Conservation (phyloP, 163 green algal species). For the Volvox carteri region DNA sequence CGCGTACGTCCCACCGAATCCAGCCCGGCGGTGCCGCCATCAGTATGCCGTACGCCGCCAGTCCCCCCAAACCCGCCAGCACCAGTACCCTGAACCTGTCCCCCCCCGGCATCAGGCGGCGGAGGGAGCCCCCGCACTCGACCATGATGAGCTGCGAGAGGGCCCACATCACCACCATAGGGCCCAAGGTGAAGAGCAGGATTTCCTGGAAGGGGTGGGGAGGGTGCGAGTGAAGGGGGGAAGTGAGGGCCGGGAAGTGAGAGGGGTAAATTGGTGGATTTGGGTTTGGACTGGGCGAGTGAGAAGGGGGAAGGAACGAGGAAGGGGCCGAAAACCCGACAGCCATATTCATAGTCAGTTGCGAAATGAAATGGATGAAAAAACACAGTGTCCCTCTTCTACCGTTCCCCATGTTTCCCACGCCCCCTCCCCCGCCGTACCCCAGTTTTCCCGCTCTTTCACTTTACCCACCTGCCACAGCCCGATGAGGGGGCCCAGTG, state of each 20-base stretch:
- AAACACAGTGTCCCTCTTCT: no score
- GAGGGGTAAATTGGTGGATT: no score
- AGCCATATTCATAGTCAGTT: no score
- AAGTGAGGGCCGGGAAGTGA: no score
- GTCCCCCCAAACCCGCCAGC: background rate
- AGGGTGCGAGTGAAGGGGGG: no score
- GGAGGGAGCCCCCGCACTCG: background rate
- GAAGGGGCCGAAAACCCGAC: no score
- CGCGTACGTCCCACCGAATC: background rate
- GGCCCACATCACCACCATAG: background rate
- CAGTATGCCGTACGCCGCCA: constrained; percentile 15
- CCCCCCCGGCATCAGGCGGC: background rate
- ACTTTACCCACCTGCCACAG: constrained; percentile 49
- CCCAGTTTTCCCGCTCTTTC: no score
- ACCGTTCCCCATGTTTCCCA: no score
- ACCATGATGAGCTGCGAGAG: background rate
- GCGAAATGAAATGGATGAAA: no score
- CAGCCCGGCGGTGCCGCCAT: constrained; percentile 1
- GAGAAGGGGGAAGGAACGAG: no score
- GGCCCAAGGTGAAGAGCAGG: constrained; percentile 24
- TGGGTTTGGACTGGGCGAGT: no score
- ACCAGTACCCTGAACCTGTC: background rate
- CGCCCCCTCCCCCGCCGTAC: no score
- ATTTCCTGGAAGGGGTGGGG: constrained; percentile 17
- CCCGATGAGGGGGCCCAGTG: background rate